Conservation (phyloP, 78 protist species). For the Creolimax fragrantissima region DNA sequence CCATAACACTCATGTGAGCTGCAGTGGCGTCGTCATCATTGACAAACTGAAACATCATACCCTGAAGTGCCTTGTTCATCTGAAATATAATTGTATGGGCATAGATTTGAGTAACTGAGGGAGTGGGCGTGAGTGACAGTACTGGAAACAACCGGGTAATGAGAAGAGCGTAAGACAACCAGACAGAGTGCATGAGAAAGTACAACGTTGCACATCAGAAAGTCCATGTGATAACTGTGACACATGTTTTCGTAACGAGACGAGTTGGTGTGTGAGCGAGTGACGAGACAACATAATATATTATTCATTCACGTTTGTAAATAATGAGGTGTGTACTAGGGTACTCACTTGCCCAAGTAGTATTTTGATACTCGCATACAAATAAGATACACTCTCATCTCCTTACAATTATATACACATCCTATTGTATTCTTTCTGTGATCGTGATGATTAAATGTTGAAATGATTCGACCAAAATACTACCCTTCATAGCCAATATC, state of each 20-base stretch:
- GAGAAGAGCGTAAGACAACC: too few species aligned
- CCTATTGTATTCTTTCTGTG: not conserved
- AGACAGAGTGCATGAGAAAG: not conserved
- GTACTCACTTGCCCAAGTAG: not conserved
- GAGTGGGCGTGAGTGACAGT: not conserved
- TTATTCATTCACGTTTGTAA: too few species aligned
- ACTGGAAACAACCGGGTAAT: not conserved
- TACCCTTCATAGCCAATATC: not conserved
- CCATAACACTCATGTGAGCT: constrained; percentile 56
- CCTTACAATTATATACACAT: not conserved
- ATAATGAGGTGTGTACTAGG: not conserved
- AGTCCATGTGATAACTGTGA: not conserved
- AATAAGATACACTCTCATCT: not conserved
- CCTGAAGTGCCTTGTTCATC: constrained; percentile 63
- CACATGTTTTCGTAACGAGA: not conserved
- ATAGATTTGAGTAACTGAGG: not conserved
- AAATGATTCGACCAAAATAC: too few species aligned
- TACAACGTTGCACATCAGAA: not conserved
- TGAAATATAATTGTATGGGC: not conserved
- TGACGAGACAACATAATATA: too few species aligned
- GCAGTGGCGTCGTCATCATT: constrained; percentile 43
- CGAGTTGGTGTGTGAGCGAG: not conserved
- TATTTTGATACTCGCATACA: not conserved
- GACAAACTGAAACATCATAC: constrained; percentile 65
- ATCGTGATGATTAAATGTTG: too few species aligned